phyloP scores from a whole-genome alignment of 305 asterid genomes.

The Stenogyne calaminthoides region DNA sequence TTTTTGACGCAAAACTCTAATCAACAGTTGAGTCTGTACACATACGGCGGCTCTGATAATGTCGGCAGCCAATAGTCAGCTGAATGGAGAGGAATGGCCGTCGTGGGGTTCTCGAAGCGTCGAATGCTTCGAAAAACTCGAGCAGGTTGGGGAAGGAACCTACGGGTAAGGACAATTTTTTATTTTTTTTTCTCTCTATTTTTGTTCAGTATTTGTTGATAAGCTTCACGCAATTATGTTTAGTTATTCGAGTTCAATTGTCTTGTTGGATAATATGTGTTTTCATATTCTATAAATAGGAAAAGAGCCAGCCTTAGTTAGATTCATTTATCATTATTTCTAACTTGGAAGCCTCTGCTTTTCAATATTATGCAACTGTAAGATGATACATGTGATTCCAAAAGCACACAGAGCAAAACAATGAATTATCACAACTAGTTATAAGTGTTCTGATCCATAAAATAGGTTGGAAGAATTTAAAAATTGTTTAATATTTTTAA shows the following conservation, averaged over 20 bases:
- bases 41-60: constrained; percentile 16
- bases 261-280: too few relatives aligned
- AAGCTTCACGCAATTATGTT: constrained; percentile 17
- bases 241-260: not conserved
- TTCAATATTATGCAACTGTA: not conserved
- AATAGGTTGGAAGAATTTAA: not conserved
- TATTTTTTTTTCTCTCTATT: not conserved
- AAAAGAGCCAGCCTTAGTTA: too few relatives aligned
- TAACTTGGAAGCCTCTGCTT: not conserved
- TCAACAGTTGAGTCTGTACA: not conserved
- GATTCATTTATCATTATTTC: too few relatives aligned
- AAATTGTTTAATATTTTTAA: not conserved
- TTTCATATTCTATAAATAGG: too few relatives aligned
- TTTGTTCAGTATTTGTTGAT: not conserved
- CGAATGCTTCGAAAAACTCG: constrained; percentile 89
- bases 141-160: constrained; percentile 97
- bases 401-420: not conserved
- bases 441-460: not conserved
- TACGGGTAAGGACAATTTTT: constrained; percentile 66
- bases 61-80: constrained; percentile 57
- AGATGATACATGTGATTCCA: not conserved
- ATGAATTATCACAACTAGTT: constrained; percentile 9
- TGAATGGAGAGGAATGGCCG: constrained; percentile 74
- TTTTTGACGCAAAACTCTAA: too few relatives aligned
- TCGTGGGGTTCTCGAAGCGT: constrained; percentile 94